phyloP scores from a whole-genome alignment of 2,329 filamentous ascomycete species.

The Periglandula ipomoeae region DNA sequence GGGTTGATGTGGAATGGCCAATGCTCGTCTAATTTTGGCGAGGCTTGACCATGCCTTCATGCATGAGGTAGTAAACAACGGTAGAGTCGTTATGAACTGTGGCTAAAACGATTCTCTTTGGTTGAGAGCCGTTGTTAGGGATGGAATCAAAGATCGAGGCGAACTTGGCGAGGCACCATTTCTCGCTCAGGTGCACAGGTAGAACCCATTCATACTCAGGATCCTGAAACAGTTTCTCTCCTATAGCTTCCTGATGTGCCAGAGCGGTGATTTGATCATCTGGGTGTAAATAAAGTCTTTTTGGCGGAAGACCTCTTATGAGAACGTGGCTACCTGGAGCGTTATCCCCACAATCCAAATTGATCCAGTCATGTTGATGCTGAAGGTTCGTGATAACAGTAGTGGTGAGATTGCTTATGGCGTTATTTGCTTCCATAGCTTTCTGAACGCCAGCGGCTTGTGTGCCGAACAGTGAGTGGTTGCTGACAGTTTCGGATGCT shows the following conservation, averaged over 20 bases:
- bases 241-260: constrained; percentile 44
- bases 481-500: background rate
- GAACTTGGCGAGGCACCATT: constrained; percentile 59
- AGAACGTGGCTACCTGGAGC: constrained; percentile 45
- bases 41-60: constrained; percentile 81
- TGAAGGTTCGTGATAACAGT: constrained; percentile 61
- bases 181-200: constrained; percentile 63
- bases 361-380: constrained; percentile 67
- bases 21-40: constrained; percentile 57
- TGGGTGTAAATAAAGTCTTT: constrained; percentile 67
- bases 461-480: too few relatives aligned
- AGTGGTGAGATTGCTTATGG: constrained; percentile 17
- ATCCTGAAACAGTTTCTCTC: constrained; percentile 34
- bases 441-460: background rate
- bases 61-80: constrained; percentile 74
- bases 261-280: constrained; percentile 72
- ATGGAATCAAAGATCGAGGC: constrained; percentile 61
- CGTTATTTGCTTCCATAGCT: background rate
- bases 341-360: constrained; percentile 44
- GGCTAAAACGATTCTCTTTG: constrained; percentile 65
- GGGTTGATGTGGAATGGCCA: background rate
- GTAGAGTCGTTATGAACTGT: constrained; percentile 74
- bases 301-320: constrained; percentile 64
- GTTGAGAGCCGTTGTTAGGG: constrained; percentile 32
- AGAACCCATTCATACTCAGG: constrained; percentile 68